Percentiles rank a stretch among this genome's conserved stretches.
Evolutionary conservation across 306 rosid species (phyloP).

Genomic region (Vachellia pachyceras): DNA sequence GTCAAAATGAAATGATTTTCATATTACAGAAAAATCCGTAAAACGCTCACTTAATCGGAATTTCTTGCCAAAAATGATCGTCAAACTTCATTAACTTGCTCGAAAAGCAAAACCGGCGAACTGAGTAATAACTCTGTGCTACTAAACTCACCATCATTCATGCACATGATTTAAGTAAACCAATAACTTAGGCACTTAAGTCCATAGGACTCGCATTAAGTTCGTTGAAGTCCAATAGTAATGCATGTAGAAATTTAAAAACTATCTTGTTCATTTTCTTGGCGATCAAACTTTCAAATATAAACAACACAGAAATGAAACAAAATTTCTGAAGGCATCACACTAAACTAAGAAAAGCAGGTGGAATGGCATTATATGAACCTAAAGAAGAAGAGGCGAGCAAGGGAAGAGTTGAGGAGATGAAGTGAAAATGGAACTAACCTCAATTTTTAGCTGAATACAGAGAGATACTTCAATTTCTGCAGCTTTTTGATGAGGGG

Average conservation of each 20-base stretch:
- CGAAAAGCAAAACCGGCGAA: constrained; percentile 20
- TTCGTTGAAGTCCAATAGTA: neutral
- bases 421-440: constrained; percentile 42
- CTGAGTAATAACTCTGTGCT: constrained; percentile 15
- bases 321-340: constrained; percentile 47
- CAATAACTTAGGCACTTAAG: neutral
- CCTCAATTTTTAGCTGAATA: constrained; percentile 55
- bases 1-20: constrained; percentile 35
- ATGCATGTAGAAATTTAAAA: constrained; percentile 13
- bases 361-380: constrained; percentile 21
- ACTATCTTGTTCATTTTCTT: constrained; percentile 7
- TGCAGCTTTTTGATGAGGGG: constrained; percentile 49
- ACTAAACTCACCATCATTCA: constrained; percentile 27
- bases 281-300: constrained; percentile 29
- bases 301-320: constrained; percentile 30
- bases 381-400: constrained; percentile 34
- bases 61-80: neutral
- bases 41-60: constrained; percentile 18
- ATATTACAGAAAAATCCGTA: constrained; percentile 26
- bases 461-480: constrained; percentile 41
- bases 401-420: constrained; percentile 23
- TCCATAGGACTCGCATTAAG: neutral
- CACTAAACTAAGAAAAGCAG: constrained; percentile 27
- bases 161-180: neutral
- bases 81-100: constrained; percentile 25